A percentile compares a stretch with the other conserved stretches of the same genome.
phyloP scores from a whole-genome alignment of 1,139 yeast genomes.

The Yamadazyma songkhlaensis region DNA sequence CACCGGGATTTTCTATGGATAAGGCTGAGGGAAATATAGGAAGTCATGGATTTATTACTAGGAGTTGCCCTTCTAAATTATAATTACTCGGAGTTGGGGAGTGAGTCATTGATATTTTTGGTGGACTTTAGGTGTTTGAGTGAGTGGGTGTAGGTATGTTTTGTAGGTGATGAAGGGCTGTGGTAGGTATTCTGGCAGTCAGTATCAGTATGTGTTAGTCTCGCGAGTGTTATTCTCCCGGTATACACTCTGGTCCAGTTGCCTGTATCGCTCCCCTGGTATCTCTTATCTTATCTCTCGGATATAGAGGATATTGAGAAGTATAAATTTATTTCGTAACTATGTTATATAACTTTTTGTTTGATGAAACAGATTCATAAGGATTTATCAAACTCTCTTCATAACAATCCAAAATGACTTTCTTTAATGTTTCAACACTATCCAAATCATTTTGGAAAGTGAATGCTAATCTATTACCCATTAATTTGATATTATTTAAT shows the following conservation, averaged over 20 bases:
- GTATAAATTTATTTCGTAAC: slow-evolving; percentile 31
- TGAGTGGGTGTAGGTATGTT: too few species aligned
- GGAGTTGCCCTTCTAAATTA: too few species aligned
- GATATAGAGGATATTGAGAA: background rate
- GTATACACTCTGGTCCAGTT: too few species aligned
- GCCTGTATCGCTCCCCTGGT: too few species aligned
- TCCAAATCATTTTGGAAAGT: slow-evolving; percentile 39
- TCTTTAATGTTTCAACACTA: slow-evolving; percentile 28
- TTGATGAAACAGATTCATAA: slow-evolving; percentile 11
- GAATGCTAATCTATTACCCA: slow-evolving; percentile 34
- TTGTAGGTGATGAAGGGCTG: too few species aligned
- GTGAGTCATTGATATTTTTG: too few species aligned
- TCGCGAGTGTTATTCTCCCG: too few species aligned
- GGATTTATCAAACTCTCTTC: slow-evolving; percentile 31
- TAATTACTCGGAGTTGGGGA: too few species aligned
- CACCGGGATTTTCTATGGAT: background rate
- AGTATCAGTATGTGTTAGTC: too few species aligned
- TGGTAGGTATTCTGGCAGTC: too few species aligned
- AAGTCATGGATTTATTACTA: too few species aligned
- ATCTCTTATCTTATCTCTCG: background rate
- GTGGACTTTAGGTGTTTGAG: too few species aligned
- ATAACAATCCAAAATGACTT: slow-evolving; percentile 26
- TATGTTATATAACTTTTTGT: slow-evolving; percentile 22
- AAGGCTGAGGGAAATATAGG: background rate
- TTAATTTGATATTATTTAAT: slow-evolving; percentile 26